These are phyloP conservation scores for Fomitopsis serialis DNA, from an alignment of 768 basidiomycete genomes.

Conservation along the genomic window DNA sequence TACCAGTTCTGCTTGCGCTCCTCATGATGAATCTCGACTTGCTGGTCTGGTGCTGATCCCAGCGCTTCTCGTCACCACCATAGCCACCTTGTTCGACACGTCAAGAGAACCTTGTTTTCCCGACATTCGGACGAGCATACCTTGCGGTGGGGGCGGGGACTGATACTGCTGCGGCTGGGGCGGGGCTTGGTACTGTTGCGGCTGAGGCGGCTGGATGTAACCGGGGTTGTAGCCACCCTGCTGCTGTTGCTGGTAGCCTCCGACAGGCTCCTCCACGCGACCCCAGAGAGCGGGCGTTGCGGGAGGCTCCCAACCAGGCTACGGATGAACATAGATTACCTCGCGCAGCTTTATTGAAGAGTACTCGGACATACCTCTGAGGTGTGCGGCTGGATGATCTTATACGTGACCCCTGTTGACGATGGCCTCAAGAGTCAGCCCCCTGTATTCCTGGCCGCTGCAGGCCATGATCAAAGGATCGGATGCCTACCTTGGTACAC, in stretches of 20 bases:
- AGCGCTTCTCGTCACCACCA: constrained; percentile 11
- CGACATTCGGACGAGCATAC: background rate
- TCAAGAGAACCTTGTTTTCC: too few relatives aligned
- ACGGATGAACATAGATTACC: background rate
- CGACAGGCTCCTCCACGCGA: constrained; percentile 30
- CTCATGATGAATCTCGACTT: constrained; percentile 32
- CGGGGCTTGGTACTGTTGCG: background rate
- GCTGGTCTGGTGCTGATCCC: constrained; percentile 22
- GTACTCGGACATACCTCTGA: constrained; percentile 46
- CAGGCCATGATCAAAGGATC: too few relatives aligned
- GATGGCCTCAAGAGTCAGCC: background rate
- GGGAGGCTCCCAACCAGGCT: constrained; percentile 67
- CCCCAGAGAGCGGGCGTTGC: constrained; percentile 67
- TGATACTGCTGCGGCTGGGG: background rate
- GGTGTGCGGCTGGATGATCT: constrained; percentile 65
- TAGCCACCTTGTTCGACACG: background rate
- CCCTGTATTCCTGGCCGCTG: too few relatives aligned
- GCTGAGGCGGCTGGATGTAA: constrained; percentile 3
- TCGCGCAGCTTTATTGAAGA: constrained; percentile 4
- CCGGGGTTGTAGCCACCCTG: constrained; percentile 9
- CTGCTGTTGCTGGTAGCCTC: constrained; percentile 9
- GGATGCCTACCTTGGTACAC: constrained; percentile 42
- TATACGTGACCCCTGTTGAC: constrained; percentile 48
- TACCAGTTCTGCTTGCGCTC: constrained; percentile 53
- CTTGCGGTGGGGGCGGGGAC: constrained; percentile 5